Percentiles rank a stretch among this genome's conserved stretches.
Conservation (phyloP, 176 grass and related monocot species). For the Zoysia pacifica region DNA sequence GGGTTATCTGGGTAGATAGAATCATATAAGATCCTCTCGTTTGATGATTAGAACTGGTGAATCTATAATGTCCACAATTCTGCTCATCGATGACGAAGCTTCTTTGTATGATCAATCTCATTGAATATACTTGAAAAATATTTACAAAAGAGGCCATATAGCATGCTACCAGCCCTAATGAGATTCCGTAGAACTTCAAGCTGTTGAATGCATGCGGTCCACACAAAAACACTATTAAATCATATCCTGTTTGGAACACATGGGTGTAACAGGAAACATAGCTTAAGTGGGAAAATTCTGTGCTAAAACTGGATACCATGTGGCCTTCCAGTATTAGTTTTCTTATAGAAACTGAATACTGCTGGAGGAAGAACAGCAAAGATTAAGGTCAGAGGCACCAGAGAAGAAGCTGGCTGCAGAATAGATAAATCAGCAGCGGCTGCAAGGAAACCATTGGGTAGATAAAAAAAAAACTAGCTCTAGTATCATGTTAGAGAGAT, state of each 20-base stretch:
- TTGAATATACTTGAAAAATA: slow-evolving; percentile 28
- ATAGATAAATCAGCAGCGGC: too few species aligned
- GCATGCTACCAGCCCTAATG: slow-evolving; percentile 15
- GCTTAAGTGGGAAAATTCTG: not conserved
- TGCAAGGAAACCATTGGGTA: too few species aligned
- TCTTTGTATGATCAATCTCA: slow-evolving; percentile 5
- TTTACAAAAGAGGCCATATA: not conserved
- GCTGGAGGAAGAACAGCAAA: too few species aligned
- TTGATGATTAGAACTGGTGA: not conserved
- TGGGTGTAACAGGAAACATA: not conserved
- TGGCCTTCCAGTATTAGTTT: not conserved
- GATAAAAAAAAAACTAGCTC: too few species aligned
- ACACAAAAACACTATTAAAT: too few species aligned
- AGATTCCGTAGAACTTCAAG: too few species aligned
- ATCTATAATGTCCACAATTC: slow-evolving; percentile 18
- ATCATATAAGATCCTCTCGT: not conserved
- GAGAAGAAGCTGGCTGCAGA: too few species aligned
- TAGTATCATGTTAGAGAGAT: too few species aligned
- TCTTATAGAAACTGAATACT: not conserved
- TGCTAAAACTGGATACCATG: not conserved
- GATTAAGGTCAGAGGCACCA: too few species aligned
- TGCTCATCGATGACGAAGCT: not conserved
- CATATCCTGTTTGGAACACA: not conserved
- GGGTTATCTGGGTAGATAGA: slow-evolving; percentile 19
- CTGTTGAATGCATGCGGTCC: too few species aligned